Evolutionary conservation across 2,329 filamentous ascomycete genomes (phyloP), one percentile per base, ranked within the genome.

Genomic region (Sclerotinia sclerotiorum): DNA sequence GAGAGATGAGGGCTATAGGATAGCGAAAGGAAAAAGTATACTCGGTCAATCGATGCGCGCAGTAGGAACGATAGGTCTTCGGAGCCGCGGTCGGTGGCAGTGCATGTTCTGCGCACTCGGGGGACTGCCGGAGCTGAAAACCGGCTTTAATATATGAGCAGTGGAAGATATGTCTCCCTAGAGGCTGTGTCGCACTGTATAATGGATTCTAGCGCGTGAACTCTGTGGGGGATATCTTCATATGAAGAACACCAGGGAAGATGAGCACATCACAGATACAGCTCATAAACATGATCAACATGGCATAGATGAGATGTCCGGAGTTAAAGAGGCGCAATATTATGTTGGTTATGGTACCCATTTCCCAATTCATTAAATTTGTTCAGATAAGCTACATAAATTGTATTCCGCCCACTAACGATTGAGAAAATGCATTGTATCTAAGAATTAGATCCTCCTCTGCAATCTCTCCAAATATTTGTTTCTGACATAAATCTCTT

Each of bases 331-430:
- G 63, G 58, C 35, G 63, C 17, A 51, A 71, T 69, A 69, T 29
- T 55, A 54, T 72, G 72, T 15, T 11, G 51, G 21, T 42, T 51
- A 63, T 63, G 72, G 75, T 76, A 76, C 73, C 73, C 73, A 72
- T 63, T 63, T 51, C n/a, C 51, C 46, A 24, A 32, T 60, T 46
- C 60, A 63, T 63, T 63, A 63, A 17, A 27, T 51, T 51, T 49
- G 46, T 51, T 51, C 46, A 27, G 32, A 39, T 39, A 63, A 63
- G 46, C 32, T 63, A 27, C 29, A n/a, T 63, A 51, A 63, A 63
- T 63, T 27, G 32, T 15, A 51, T 39, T 27, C n/a, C 32, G 1
- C 8, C 46, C 60, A 19, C 46, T 13, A 8, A 24, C 44, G 21
- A 21, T 24, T 49, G 27, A 61, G 24, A 61, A 35, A 29, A 61